These are phyloP conservation scores for Pseudozyma hubeiensis DNA, from an alignment of 1,284 basidiomycete genomes.

Conservation along the genomic window DNA sequence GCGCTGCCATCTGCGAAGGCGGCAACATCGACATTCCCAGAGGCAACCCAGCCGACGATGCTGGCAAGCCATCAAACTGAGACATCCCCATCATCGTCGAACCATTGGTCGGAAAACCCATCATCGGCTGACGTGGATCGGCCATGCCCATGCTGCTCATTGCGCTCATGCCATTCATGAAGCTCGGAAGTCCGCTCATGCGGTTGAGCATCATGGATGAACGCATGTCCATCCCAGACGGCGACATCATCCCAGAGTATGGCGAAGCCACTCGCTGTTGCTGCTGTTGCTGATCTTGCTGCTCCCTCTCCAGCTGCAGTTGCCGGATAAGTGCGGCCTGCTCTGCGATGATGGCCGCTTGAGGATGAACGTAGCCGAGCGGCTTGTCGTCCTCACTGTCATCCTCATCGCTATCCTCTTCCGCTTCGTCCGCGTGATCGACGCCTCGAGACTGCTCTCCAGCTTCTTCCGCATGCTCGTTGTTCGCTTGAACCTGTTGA, in stretches of 20 bases:
- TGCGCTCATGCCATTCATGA: constrained; percentile 19
- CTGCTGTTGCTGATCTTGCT: constrained; percentile 15
- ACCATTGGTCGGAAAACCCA: constrained; percentile 24
- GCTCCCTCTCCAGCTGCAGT: constrained; percentile 54
- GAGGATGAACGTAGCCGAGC: constrained; percentile 59
- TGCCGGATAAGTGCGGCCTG: constrained; percentile 63
- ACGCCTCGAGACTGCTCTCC: not conserved
- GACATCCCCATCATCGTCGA: constrained; percentile 36
- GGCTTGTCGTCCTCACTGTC: constrained; percentile 61
- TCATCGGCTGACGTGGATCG: constrained; percentile 29
- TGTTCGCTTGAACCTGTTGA: constrained; percentile 14
- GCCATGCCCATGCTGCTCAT: constrained; percentile 22
- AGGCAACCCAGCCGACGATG: constrained; percentile 23
- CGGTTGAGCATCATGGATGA: constrained; percentile 30
- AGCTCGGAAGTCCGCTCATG: constrained; percentile 34
- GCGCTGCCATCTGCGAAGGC: constrained; percentile 31
- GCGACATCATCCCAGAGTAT: constrained; percentile 20
- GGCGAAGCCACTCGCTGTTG: constrained; percentile 9
- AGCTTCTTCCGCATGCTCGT: constrained; percentile 10
- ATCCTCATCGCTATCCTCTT: constrained; percentile 24
- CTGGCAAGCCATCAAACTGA: constrained; percentile 39
- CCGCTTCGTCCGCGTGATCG: constrained; percentile 21
- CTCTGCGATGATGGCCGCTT: constrained; percentile 67
- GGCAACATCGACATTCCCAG: constrained; percentile 27
- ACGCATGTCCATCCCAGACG: constrained; percentile 24